Evolutionary conservation across 2,329 filamentous ascomycete genomes (phyloP), one percentile per base, ranked within the genome.

Genomic region (Rutstroemia sp.): DNA sequence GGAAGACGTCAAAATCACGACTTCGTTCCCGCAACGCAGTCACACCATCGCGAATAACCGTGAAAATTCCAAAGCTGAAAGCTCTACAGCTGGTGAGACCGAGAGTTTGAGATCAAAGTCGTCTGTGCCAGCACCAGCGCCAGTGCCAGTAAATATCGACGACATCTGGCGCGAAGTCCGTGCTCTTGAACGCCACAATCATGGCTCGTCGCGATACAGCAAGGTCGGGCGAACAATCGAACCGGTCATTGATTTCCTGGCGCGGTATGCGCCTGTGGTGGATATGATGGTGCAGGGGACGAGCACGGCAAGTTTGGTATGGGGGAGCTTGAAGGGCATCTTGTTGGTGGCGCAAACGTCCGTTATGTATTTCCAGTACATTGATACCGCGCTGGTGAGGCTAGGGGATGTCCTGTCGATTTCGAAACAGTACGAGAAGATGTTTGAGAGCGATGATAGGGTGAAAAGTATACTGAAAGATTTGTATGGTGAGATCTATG

Each of bases 291-390:
- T 55, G 19, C 53, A 55, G 27, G 53, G 53, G 1, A 55, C 46
- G 0, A 51, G 38, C 25, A 55, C 17, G 21, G 53, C 53, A 3
- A 50, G 46, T 45, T 7, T 55, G 10, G 38, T 55, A 44, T 55
- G 53, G 53, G 53, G 53, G n/a, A 50, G 46, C 1, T 51, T 55
- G 25, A 55, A 45, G 21, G 53, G 16, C 23, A 44, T 55, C 37
- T 45, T 55, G 25, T 42, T 55, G 53, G 46, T 55, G 37, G 53
- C 53, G 23, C 53, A 55, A n/a, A 55, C 53, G n/a, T 55, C 53
- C 6, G 38, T 41, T 7, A 44, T 39, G 12, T 55, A 55, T 27
- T 55, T 55, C 34, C 21, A 44, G 12, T 55, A 55, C 5, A 44
- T 55, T 14, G 39, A 55, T 14, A 51, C 44, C 17, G 53, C 53